Percentiles rank a stretch among this genome's conserved stretches.
phyloP scores from a whole-genome alignment of 768 basidiomycete genomes.

The Clitopilus hobsonii region DNA sequence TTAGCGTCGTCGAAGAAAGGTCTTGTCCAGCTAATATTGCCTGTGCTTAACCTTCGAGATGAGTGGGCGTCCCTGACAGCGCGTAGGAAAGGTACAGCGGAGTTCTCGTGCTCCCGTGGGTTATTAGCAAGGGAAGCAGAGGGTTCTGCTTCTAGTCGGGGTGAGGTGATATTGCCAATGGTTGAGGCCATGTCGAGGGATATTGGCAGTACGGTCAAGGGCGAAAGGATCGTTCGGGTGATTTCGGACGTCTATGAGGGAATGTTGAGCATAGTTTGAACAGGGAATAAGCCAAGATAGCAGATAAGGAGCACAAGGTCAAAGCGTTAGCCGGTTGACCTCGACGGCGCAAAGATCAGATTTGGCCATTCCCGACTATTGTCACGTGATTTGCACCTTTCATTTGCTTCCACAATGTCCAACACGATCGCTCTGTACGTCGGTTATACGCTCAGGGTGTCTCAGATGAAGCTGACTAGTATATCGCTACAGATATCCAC shows the following conservation, averaged over 20 bases:
- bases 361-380: background rate
- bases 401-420: conserved; percentile 29
- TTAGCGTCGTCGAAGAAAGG: background rate
- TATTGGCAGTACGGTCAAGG: background rate
- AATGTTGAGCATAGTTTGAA: background rate
- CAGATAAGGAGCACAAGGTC: background rate
- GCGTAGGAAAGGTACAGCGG: background rate
- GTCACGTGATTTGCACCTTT: conserved; percentile 11
- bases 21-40: background rate
- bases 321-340: background rate
- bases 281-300: background rate
- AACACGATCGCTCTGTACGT: conserved; percentile 50
- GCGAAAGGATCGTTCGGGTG: background rate
- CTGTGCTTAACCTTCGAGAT: background rate
- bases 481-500: conserved; percentile 55
- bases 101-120: background rate
- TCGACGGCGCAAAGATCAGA: background rate
- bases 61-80: background rate
- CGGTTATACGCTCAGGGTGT: background rate
- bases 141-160: background rate
- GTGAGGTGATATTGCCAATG: conserved; percentile 1
- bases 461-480: conserved; percentile 2
- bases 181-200: background rate
- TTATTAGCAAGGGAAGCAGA: background rate
- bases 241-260: background rate